A percentile compares a stretch with the other conserved stretches of the same genome.
Conservation (phyloP, 129 eudicot species). For the Silybum marianum region DNA sequence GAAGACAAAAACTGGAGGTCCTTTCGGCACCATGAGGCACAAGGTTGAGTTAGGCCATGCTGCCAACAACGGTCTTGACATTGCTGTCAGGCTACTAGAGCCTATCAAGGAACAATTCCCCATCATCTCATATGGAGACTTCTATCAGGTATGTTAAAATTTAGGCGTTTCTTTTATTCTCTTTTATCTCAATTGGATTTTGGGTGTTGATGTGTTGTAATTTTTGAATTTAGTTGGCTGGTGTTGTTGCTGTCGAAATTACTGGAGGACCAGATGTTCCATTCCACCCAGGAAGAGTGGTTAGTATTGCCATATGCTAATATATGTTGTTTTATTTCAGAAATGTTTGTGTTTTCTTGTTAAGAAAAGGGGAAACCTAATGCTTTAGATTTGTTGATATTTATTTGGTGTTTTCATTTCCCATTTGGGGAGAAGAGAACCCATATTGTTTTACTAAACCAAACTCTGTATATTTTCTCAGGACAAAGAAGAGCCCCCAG, state of each 20-base stretch:
- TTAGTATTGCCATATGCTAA: constrained; percentile 27
- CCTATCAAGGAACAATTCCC: constrained; percentile 78
- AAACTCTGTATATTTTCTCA: constrained; percentile 27
- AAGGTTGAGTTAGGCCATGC: constrained; percentile 59
- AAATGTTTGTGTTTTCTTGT: neutral
- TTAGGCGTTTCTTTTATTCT: neutral
- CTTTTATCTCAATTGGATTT: neutral
- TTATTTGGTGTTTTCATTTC: neutral
- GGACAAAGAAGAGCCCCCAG: constrained; percentile 77
- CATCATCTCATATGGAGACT: constrained; percentile 69
- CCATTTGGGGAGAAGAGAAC: neutral
- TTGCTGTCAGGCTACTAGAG: constrained; percentile 73
- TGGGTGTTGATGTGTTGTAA: neutral
- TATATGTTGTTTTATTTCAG: neutral
- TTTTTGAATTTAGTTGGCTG: constrained; percentile 57
- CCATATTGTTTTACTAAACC: neutral
- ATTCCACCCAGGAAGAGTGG: constrained; percentile 84
- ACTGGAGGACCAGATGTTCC: constrained; percentile 94
- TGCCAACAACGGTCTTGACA: constrained; percentile 84
- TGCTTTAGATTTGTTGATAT: neutral
- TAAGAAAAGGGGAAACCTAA: neutral
- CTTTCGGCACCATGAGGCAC: constrained; percentile 75
- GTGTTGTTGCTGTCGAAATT: constrained; percentile 86
- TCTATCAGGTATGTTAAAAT: constrained; percentile 62
- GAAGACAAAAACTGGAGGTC: constrained; percentile 80